Evolutionary conservation across 2,329 filamentous ascomycete genomes (phyloP), one percentile per base, ranked within the genome.

Genomic region (Peltaster fructicola): DNA sequence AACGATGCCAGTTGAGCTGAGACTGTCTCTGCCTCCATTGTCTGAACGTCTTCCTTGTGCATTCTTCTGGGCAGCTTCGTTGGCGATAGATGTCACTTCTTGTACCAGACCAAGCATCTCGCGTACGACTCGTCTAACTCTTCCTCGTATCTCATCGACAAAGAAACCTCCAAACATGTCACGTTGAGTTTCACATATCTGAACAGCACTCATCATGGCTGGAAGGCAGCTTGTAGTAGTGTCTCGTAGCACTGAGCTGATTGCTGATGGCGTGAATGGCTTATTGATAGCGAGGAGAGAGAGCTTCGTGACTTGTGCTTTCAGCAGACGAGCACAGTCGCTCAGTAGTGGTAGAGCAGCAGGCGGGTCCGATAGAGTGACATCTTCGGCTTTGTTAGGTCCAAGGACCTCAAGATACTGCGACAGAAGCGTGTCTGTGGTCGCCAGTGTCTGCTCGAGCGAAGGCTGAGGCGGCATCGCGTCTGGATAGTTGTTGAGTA

Each of bases 281-380:
- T 79, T 66, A 42, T 79, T 92, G 42, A 90, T 76, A 2, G 88
- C 67, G 8, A 95, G 65, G 1, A 93, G 71, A 0, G 79, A 85
- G 14, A 93, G 62, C 34, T 91, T 92, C 5, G 82, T 92, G 2
- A 73, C 68, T 45, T 93, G 81, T 0, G 82, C 79, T 45, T 69
- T 73, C 30, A 92, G 68, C 4, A 90, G 61, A 14, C 63, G 66
- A 1, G 79, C 67, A 0, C 77, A 65, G 40, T 84, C 74, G 39
- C 67, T 65, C 16, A 84, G 68, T 30, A 85, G 62, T 8, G 68
- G 54, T 13, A 92, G 63, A 7, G 70, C 60, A 34, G 75, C 43
- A 3, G 45, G 46, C 51, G 44, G 36, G 43, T 51, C 27, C 32
- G 39, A n/a, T n/a, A n/a, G n/a, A n/a, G n/a, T n/a, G n/a, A n/a